Conservation (phyloP, 257 asterid species). For the Solanum infundibuliforme region DNA sequence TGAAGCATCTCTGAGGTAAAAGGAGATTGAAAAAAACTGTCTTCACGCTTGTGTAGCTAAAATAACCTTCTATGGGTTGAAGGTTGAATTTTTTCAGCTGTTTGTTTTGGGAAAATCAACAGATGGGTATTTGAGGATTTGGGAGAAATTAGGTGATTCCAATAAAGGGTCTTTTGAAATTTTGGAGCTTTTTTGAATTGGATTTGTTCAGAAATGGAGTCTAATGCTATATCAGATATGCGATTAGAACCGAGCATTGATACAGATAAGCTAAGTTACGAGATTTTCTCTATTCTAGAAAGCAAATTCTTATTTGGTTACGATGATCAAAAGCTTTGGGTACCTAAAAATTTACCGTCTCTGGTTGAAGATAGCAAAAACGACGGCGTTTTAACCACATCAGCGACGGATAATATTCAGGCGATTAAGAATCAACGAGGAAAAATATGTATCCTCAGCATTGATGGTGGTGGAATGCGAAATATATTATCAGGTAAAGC, state of each 20-base stretch:
- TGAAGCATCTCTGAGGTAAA: background rate
- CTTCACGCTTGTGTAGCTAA: background rate
- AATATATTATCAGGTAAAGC: constrained; percentile 63
- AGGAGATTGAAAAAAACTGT: background rate
- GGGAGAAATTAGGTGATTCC: background rate
- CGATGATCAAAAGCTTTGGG: constrained; percentile 75
- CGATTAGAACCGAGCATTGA: constrained; percentile 75
- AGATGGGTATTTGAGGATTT: background rate
- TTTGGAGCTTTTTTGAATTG: background rate
- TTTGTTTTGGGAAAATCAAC: background rate
- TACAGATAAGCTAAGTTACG: constrained; percentile 87
- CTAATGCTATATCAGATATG: constrained; percentile 12
- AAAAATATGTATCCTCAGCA: constrained; percentile 62
- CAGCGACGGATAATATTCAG: constrained; percentile 17
- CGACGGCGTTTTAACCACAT: constrained; percentile 8
- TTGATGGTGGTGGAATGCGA: constrained; percentile 95
- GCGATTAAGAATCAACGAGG: constrained; percentile 64
- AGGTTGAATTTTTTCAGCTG: background rate
- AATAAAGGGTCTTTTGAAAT: background rate
- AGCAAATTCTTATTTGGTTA: constrained; percentile 86
- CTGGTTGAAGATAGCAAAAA: constrained; percentile 1
- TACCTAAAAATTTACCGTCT: constrained; percentile 42
- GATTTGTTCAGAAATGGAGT: constrained; percentile 30
- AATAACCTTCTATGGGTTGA: background rate
- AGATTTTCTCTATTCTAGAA: constrained; percentile 84